Conservation (phyloP, 2,329 filamentous ascomycete species). For the Fusarium sp. region DNA sequence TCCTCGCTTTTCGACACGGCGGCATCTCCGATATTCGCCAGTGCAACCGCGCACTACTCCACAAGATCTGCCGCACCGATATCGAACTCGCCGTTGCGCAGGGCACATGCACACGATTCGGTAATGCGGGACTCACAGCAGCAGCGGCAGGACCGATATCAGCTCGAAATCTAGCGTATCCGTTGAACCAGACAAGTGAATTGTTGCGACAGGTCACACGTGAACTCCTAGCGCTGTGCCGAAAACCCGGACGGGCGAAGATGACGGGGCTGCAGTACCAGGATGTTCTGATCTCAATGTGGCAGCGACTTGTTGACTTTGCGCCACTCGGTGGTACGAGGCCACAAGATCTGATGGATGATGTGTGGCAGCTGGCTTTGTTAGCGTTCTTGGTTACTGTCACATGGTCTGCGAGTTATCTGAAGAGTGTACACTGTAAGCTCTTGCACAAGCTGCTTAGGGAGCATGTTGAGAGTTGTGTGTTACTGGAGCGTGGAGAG, state of each 20-base stretch:
- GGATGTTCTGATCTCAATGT: slow-evolving; percentile 31
- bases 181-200: slow-evolving; percentile 14
- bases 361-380: slow-evolving; percentile 27
- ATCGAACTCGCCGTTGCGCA: slow-evolving; percentile 16
- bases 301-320: slow-evolving; percentile 29
- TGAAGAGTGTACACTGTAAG: slow-evolving; percentile 8
- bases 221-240: slow-evolving; percentile 21
- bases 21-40: slow-evolving; percentile 14
- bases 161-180: not conserved
- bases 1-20: slow-evolving; percentile 1
- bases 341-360: slow-evolving; percentile 20
- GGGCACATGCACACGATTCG: slow-evolving; percentile 25
- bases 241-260: slow-evolving; percentile 11
- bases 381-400: slow-evolving; percentile 29
- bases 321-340: slow-evolving; percentile 10
- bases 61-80: slow-evolving; percentile 40
- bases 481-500: not conserved
- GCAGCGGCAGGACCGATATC: slow-evolving; percentile 9
- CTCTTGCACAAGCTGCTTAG: slow-evolving; percentile 19
- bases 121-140: slow-evolving; percentile 10
- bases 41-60: slow-evolving; percentile 13
- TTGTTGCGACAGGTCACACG: slow-evolving; percentile 7
- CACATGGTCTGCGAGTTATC: slow-evolving; percentile 10
- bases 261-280: slow-evolving; percentile 27
- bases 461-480: not conserved